Evolutionary conservation across 176 grass and related monocot species (phyloP).

Genomic region (Coix lacrymajobi): DNA sequence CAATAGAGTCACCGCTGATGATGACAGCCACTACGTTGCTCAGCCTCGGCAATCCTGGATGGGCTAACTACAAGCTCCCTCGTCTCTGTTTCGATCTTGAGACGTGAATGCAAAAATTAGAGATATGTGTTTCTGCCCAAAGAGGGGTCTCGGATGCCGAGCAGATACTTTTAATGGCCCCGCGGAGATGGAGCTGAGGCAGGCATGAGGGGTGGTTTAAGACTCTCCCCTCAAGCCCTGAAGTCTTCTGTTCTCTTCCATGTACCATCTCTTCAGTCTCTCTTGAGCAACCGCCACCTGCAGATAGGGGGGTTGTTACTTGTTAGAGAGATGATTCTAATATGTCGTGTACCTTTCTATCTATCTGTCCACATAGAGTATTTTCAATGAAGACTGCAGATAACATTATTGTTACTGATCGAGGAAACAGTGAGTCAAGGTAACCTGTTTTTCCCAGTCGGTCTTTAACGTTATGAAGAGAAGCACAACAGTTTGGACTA

Average conservation of each 20-base stretch:
- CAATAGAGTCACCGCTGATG: neutral
- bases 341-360: neutral
- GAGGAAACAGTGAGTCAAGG: neutral
- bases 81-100: neutral
- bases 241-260: constrained; percentile 29
- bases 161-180: too few relatives aligned
- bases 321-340: neutral
- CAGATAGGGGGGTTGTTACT: neutral
- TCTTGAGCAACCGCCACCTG: constrained; percentile 56
- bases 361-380: neutral
- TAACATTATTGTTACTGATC: neutral
- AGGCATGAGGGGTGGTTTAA: neutral
- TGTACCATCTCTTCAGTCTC: constrained; percentile 59
- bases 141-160: neutral
- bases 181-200: neutral
- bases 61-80: neutral
- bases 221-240: neutral
- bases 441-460: constrained; percentile 75
- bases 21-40: neutral
- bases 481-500: constrained; percentile 68
- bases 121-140: neutral
- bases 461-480: constrained; percentile 54
- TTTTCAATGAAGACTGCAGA: neutral
- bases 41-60: neutral
- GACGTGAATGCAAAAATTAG: neutral